A percentile compares a stretch with the other conserved stretches of the same genome.
Evolutionary conservation across 257 asterid genomes (phyloP).

Genomic region (Dorcoceras hygrometricum): DNA sequence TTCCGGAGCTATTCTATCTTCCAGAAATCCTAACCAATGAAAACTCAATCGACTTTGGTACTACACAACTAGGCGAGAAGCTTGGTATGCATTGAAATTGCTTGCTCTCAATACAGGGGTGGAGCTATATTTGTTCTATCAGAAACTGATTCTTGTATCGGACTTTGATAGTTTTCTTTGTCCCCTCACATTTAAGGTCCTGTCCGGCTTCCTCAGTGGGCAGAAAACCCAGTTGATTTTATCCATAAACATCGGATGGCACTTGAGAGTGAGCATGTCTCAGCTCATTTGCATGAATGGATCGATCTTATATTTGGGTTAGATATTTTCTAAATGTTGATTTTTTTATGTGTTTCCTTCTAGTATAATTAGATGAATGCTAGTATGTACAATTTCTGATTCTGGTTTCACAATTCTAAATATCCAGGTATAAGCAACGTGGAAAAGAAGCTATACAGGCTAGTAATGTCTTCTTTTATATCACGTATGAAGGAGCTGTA

Average conservation of each 20-base stretch:
- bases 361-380: not conserved
- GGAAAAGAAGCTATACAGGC: constrained; percentile 97
- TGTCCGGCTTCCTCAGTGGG: constrained; percentile 95
- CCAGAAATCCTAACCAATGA: constrained; percentile 81
- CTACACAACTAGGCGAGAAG: constrained; percentile 86
- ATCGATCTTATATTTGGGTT: constrained; percentile 97
- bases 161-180: constrained; percentile 23
- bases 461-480: constrained; percentile 89
- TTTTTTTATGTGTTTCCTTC: not conserved
- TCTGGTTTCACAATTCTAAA: constrained; percentile 22
- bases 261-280: constrained; percentile 96
- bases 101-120: constrained; percentile 21
- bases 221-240: constrained; percentile 84
- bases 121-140: constrained; percentile 11
- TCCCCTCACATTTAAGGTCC: constrained; percentile 44
- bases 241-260: constrained; percentile 95
- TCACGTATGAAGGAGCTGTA: constrained; percentile 95
- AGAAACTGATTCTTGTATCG: constrained; percentile 17
- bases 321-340: constrained; percentile 17
- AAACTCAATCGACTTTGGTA: constrained; percentile 79
- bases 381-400: constrained; percentile 17
- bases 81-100: constrained; percentile 55
- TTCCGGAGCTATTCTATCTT: constrained; percentile 89
- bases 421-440: constrained; percentile 88
- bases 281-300: constrained; percentile 94